phyloP scores from a whole-genome alignment of 129 eudicot genomes.

The Artemisia tridentata region DNA sequence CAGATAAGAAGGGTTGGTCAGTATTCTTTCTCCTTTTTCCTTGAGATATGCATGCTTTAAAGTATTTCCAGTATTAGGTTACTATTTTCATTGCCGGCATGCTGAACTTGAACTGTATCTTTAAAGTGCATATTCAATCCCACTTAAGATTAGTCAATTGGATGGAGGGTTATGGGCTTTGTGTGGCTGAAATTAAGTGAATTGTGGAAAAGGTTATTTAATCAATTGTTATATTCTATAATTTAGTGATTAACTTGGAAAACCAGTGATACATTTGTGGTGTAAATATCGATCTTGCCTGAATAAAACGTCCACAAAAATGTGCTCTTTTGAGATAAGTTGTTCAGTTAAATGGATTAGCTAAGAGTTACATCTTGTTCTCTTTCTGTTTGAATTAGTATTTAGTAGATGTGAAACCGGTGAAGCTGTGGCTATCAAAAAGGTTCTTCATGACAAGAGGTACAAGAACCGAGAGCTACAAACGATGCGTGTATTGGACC shows the following conservation, averaged over 20 bases:
- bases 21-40: constrained; percentile 17
- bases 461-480: no score
- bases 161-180: not conserved
- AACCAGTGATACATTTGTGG: not conserved
- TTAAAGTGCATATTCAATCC: no score
- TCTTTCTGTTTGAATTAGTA: no score
- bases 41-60: not conserved
- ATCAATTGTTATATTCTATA: no score
- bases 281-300: not conserved
- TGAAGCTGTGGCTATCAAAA: no score
- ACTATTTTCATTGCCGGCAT: not conserved
- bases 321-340: not conserved
- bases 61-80: not conserved
- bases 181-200: no score
- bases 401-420: no score
- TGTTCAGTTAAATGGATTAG: no score
- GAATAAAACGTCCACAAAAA: not conserved
- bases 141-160: not conserved
- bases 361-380: no score
- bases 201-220: no score
- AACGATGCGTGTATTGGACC: no score
- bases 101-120: not conserved
- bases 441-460: no score
- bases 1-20: constrained; percentile 90
- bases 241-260: not conserved